phyloP scores from a whole-genome alignment of 192 early-diverging fungal species.

The Pecoramyces ruminantium region DNA sequence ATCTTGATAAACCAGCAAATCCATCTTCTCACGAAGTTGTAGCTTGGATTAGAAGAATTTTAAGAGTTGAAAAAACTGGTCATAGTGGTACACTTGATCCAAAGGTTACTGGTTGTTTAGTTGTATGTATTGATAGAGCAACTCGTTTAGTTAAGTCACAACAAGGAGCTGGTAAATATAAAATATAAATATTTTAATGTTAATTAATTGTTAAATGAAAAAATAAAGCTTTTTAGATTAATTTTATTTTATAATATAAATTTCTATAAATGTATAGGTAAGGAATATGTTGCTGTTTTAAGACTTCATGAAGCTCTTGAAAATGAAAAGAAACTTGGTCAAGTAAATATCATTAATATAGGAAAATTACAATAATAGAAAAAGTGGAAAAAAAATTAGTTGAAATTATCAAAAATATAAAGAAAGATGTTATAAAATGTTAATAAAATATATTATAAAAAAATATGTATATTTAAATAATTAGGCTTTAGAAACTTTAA shows the following conservation, averaged over 20 bases:
- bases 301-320: constrained; percentile 90
- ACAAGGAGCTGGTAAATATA: constrained; percentile 78
- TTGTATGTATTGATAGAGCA: constrained; percentile 96
- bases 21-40: constrained; percentile 99
- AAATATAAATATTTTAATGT: no score
- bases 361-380: background rate
- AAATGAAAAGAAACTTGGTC: constrained; percentile 66
- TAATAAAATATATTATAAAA: background rate
- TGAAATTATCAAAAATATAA: no score
- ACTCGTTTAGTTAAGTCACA: constrained; percentile 98
- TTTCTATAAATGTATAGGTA: constrained; percentile 10
- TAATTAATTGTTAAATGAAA: no score
- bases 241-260: background rate
- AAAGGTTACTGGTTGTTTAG: constrained; percentile 97
- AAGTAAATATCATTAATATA: constrained; percentile 15
- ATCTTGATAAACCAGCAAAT: constrained; percentile 98
- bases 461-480: background rate
- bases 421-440: no score
- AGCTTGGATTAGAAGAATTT: constrained; percentile 95
- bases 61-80: constrained; percentile 94
- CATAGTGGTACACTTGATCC: constrained; percentile 97
- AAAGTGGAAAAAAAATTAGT: no score
- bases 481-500: constrained; percentile 81
- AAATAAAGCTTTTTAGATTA: background rate
- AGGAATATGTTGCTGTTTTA: constrained; percentile 93